Percentiles rank a stretch among this genome's conserved stretches.
phyloP scores from a whole-genome alignment of 164 flowering plant genomes.

The Buxus sempervirens region DNA sequence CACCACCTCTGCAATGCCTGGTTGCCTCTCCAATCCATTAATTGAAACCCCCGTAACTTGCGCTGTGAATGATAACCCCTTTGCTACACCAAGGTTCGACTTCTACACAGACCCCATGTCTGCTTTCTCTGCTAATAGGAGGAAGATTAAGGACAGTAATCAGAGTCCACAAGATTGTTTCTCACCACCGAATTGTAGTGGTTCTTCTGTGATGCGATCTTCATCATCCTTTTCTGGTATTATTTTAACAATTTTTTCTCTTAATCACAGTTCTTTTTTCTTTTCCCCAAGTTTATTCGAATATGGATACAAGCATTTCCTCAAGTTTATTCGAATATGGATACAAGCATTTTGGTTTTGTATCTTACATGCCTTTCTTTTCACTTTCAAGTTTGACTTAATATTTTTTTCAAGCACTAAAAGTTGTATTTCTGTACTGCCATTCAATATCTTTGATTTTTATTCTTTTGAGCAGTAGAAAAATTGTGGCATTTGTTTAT shows the following conservation, averaged over 20 bases:
- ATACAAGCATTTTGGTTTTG: background rate
- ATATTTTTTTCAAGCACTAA: background rate
- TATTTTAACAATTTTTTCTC: background rate
- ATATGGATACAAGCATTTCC: too few relatives aligned
- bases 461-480: too few relatives aligned
- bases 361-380: background rate
- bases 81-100: conserved; percentile 54
- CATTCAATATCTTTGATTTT: background rate
- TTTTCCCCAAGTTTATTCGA: background rate
- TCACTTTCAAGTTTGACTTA: background rate
- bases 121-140: conserved; percentile 52
- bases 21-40: conserved; percentile 58
- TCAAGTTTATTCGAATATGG: too few relatives aligned
- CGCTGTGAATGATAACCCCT: conserved; percentile 13
- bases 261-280: background rate
- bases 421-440: background rate
- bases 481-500: too few relatives aligned
- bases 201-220: conserved; percentile 10
- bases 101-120: conserved; percentile 81
- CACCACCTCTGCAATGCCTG: conserved; percentile 15
- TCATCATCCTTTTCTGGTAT: conserved; percentile 26
- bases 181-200: conserved; percentile 20
- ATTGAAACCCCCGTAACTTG: conserved; percentile 28
- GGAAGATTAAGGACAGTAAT: conserved; percentile 22
- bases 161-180: conserved; percentile 20